Percentiles rank a stretch among this genome's conserved stretches.
Evolutionary conservation across 2,329 filamentous ascomycete species (phyloP).

Genomic region (Fonsecaea multimorphosa): DNA sequence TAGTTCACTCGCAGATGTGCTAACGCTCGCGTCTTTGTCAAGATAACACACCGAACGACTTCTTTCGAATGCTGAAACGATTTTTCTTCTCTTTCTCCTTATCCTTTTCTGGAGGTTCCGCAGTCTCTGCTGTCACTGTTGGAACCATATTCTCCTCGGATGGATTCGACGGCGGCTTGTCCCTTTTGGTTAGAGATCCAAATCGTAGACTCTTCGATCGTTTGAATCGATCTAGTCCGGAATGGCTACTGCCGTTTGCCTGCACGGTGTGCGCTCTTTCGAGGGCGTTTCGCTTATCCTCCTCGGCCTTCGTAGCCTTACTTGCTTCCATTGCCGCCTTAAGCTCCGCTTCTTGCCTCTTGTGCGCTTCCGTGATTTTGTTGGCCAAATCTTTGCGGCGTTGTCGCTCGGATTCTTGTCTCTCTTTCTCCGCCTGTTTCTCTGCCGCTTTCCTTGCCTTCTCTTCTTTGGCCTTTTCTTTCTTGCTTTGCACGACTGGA

Average conservation of each 20-base stretch:
- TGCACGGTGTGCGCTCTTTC: conserved; percentile 32
- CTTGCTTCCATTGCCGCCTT: conserved; percentile 70
- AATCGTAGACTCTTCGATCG: conserved; percentile 58
- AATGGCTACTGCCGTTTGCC: conserved; percentile 26
- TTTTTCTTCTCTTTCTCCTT: conserved; percentile 50
- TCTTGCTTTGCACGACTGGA: conserved; percentile 64
- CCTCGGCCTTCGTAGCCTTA: conserved; percentile 66
- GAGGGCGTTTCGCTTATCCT: conserved; percentile 47
- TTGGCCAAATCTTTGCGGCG: conserved; percentile 60
- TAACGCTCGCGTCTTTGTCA: conserved; percentile 21
- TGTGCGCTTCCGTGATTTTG: conserved; percentile 63
- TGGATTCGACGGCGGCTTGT: conserved; percentile 31
- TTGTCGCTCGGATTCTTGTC: conserved; percentile 65
- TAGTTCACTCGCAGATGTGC: not conserved
- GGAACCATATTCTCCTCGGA: conserved; percentile 27
- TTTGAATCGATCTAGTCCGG: conserved; percentile 68
- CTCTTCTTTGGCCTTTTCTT: conserved; percentile 64
- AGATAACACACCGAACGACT: conserved; percentile 50
- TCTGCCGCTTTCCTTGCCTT: conserved; percentile 63
- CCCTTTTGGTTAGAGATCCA: conserved; percentile 35
- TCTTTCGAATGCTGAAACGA: conserved; percentile 53
- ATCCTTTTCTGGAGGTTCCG: conserved; percentile 42
- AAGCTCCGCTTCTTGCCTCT: conserved; percentile 67
- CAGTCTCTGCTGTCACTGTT: conserved; percentile 21
- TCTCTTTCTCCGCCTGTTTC: conserved; percentile 62